Conservation (phyloP, 116 monocot genomes). For the Trichopus zeylanicus region DNA sequence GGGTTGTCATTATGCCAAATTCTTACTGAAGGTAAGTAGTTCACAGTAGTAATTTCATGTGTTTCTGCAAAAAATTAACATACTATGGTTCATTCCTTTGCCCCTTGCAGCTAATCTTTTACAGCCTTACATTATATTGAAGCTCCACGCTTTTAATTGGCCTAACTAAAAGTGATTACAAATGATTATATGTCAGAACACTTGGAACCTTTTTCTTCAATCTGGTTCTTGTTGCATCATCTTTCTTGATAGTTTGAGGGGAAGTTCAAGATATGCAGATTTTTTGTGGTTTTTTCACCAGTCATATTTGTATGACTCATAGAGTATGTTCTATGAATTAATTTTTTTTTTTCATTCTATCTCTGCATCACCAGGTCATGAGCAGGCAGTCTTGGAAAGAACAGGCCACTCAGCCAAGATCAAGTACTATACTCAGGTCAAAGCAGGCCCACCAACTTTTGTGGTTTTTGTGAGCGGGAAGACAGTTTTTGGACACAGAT, state of each 20-base stretch:
- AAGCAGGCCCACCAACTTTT: conserved; percentile 93
- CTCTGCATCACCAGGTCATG: conserved; percentile 65
- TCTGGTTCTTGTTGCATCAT: neutral
- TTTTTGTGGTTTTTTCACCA: neutral
- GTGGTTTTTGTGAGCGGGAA: conserved; percentile 84
- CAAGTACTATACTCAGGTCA: conserved; percentile 95
- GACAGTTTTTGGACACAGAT: conserved; percentile 61
- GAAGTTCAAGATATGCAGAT: neutral
- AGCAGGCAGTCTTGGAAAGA: conserved; percentile 99
- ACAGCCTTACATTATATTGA: too few species aligned
- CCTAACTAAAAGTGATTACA: too few species aligned
- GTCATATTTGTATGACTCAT: neutral
- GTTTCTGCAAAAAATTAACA: too few species aligned
- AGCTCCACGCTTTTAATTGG: too few species aligned
- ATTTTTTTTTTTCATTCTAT: neutral
- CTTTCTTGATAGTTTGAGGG: neutral
- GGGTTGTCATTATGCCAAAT: too few species aligned
- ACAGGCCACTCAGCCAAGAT: conserved; percentile 71
- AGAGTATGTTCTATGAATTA: neutral
- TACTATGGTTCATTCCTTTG: too few species aligned
- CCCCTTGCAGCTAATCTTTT: too few species aligned
- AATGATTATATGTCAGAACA: neutral
- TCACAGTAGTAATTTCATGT: too few species aligned
- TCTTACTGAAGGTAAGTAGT: too few species aligned
- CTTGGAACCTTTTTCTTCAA: neutral